Conservation (phyloP, 257 asterid genomes). For the Cordia subcordata region DNA sequence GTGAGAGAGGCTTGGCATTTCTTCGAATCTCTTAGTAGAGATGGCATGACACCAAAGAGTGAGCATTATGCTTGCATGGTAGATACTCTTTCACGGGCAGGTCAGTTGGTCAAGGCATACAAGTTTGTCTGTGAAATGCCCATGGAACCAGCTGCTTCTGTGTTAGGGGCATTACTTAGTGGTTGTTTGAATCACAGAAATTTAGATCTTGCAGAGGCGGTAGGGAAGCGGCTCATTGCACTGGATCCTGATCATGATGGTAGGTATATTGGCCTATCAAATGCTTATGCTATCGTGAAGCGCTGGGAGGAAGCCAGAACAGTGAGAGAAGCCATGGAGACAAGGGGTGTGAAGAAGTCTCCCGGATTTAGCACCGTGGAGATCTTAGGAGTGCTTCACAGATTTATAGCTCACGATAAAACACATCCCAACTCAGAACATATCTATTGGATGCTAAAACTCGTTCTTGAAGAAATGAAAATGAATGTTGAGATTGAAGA, state of each 20-base stretch:
- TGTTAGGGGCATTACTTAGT: constrained; percentile 61
- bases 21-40: constrained; percentile 32
- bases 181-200: constrained; percentile 65
- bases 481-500: constrained; percentile 22
- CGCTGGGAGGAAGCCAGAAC: constrained; percentile 63
- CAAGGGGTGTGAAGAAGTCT: constrained; percentile 58
- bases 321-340: constrained; percentile 61
- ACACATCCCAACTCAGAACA: constrained; percentile 40
- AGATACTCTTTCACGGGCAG: constrained; percentile 76
- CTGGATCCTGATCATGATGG: constrained; percentile 70
- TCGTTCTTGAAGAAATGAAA: constrained; percentile 43
- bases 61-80: constrained; percentile 82
- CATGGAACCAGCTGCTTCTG: constrained; percentile 52
- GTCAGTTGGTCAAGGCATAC: constrained; percentile 50
- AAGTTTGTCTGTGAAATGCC: constrained; percentile 37
- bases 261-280: constrained; percentile 67
- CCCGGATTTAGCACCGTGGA: constrained; percentile 69
- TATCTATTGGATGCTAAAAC: constrained; percentile 38
- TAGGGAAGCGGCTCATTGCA: constrained; percentile 59
- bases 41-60: constrained; percentile 47
- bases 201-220: constrained; percentile 52
- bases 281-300: constrained; percentile 49
- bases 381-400: constrained; percentile 44
- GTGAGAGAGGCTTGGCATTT: constrained; percentile 56
- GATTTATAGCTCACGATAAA: constrained; percentile 65